Evolutionary conservation across 176 grass and related monocot genomes (phyloP).

Genomic region (Hsuehochloa calcarea): DNA sequence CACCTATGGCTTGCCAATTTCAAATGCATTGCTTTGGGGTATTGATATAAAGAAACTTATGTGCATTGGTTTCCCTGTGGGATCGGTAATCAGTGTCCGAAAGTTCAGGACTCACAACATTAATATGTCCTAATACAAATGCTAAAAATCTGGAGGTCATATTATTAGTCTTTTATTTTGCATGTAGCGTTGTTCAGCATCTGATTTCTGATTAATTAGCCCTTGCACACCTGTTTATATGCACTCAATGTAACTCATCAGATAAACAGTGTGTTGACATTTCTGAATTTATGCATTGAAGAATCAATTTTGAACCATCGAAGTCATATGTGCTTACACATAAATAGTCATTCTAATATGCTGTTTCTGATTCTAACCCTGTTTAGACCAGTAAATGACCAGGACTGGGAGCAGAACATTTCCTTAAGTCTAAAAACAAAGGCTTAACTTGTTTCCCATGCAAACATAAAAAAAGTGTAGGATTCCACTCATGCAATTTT

Average conservation of each 20-base stretch:
- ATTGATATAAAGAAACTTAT: slow-evolving; percentile 32
- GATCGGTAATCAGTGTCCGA: slow-evolving; percentile 10
- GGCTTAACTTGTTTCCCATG: not conserved
- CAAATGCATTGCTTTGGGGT: not conserved
- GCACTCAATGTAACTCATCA: not conserved
- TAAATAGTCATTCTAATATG: slow-evolving; percentile 3
- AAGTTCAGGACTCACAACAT: slow-evolving; percentile 46
- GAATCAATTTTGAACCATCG: not conserved
- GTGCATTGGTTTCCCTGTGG: slow-evolving; percentile 10
- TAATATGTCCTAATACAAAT: slow-evolving; percentile 18
- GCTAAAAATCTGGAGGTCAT: slow-evolving; percentile 6
- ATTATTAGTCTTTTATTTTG: not conserved
- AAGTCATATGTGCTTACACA: not conserved
- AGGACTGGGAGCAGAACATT: not conserved
- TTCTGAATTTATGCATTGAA: not conserved
- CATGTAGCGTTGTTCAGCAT: not conserved
- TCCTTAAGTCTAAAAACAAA: not conserved
- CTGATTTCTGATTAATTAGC: not conserved
- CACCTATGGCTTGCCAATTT: slow-evolving; percentile 13
- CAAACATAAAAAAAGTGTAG: slow-evolving; percentile 37
- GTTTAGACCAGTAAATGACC: not conserved
- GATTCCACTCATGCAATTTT: slow-evolving; percentile 35
- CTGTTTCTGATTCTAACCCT: not conserved
- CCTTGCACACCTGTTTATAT: not conserved
- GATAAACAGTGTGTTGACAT: not conserved